Percentiles rank a stretch among this genome's conserved stretches.
phyloP scores from a whole-genome alignment of 2,329 filamentous ascomycete species.

The Aspergillus jensenii region DNA sequence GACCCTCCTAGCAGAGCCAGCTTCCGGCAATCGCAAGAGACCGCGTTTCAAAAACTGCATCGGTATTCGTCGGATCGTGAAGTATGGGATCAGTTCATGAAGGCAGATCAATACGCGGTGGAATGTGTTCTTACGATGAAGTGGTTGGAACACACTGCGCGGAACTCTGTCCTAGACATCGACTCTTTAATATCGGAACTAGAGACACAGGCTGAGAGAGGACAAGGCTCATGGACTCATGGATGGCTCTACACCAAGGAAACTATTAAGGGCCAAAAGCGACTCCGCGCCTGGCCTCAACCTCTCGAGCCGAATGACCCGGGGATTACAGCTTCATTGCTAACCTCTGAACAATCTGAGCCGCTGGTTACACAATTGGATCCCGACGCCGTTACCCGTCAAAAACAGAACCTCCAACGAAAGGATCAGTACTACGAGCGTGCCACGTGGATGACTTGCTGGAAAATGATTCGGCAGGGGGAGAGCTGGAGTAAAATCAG shows the following conservation, averaged over 20 bases:
- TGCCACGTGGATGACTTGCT: conserved; percentile 90
- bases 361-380: conserved; percentile 83
- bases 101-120: conserved; percentile 68
- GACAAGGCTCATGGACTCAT: conserved; percentile 74
- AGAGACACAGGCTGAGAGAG: conserved; percentile 72
- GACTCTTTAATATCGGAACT: conserved; percentile 74
- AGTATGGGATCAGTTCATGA: conserved; percentile 72
- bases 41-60: conserved; percentile 46
- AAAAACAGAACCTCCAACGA: conserved; percentile 72
- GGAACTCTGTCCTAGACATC: conserved; percentile 66
- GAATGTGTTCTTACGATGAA: conserved; percentile 79
- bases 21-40: conserved; percentile 40
- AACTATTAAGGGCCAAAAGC: conserved; percentile 86
- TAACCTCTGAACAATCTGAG: conserved; percentile 60
- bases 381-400: conserved; percentile 82
- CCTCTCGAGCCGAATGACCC: conserved; percentile 63
- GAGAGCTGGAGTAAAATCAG: conserved; percentile 70
- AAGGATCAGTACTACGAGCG: conserved; percentile 87
- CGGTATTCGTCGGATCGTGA: conserved; percentile 61
- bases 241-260: conserved; percentile 92
- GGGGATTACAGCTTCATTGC: conserved; percentile 56
- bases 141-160: conserved; percentile 80
- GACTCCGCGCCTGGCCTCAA: conserved; percentile 66
- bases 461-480: conserved; percentile 87
- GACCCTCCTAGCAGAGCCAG: conserved; percentile 52